Conservation (phyloP, 306 rosid species). For the Styphnolobium japonicum region DNA sequence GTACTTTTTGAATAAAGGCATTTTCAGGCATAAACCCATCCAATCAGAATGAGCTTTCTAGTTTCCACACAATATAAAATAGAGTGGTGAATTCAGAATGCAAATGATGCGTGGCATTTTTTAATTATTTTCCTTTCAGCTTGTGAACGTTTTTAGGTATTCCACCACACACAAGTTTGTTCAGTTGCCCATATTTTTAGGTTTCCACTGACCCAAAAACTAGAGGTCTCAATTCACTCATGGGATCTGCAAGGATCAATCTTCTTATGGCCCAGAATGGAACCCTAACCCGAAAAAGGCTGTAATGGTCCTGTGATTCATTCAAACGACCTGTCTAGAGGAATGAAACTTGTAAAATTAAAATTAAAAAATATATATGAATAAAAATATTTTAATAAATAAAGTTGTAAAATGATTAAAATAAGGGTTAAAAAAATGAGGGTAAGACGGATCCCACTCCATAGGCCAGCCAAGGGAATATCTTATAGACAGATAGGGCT, state of each 20-base stretch:
- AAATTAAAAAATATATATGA: no score
- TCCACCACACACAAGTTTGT: no score
- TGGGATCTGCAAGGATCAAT: not conserved
- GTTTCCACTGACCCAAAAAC: constrained; percentile 13
- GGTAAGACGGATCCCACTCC: no score
- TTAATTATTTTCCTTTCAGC: no score
- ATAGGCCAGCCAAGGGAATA: no score
- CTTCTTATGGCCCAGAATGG: constrained; percentile 12
- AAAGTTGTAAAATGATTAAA: not conserved
- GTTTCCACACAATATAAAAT: not conserved
- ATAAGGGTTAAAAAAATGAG: no score
- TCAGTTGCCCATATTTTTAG: constrained; percentile 12
- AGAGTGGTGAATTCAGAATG: no score
- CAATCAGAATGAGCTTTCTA: not conserved
- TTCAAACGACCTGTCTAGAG: not conserved
- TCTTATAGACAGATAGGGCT: no score
- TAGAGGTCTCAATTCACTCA: constrained; percentile 29
- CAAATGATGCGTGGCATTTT: no score
- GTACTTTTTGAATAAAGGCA: not conserved
- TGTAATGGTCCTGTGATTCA: constrained; percentile 20
- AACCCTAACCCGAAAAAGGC: no score
- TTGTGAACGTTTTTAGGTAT: no score
- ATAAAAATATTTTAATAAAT: not conserved
- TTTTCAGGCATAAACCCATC: not conserved
- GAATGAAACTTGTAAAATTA: not conserved